Conservation (phyloP, 2,329 filamentous ascomycete species). For the Botrytis fabae region DNA sequence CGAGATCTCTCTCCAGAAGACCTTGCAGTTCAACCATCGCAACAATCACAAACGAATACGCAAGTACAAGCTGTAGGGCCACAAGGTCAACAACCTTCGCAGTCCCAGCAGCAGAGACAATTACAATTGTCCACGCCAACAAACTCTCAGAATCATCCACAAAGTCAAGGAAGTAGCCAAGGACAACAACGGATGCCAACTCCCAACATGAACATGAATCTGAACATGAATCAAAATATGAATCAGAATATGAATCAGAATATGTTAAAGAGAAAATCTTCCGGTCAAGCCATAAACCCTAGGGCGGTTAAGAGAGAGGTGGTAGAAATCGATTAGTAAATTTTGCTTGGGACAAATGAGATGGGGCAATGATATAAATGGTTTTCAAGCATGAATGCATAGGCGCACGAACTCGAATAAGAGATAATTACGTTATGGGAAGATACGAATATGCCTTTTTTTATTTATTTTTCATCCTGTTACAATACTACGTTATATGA, state of each 20-base stretch:
- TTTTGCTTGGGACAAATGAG: constrained; percentile 2
- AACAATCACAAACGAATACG: constrained; percentile 18
- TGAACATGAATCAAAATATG: constrained; percentile 22
- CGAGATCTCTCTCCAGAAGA: constrained; percentile 27
- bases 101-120: constrained; percentile 13
- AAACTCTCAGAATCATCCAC: constrained; percentile 26
- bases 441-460: constrained; percentile 15
- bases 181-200: constrained; percentile 22
- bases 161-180: constrained; percentile 25
- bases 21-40: neutral
- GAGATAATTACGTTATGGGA: constrained; percentile 18
- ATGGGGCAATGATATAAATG: constrained; percentile 10
- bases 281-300: constrained; percentile 29
- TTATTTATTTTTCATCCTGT: constrained; percentile 7
- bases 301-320: constrained; percentile 28
- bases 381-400: constrained; percentile 20
- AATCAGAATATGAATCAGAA: constrained; percentile 22
- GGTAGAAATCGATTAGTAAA: constrained; percentile 35
- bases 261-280: constrained; percentile 29
- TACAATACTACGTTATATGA: constrained; percentile 18
- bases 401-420: constrained; percentile 15
- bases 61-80: constrained; percentile 11
- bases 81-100: constrained; percentile 4
- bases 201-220: constrained; percentile 23
- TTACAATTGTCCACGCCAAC: constrained; percentile 26